A percentile compares a stretch with the other conserved stretches of the same genome.
phyloP scores from a whole-genome alignment of 2,329 filamentous ascomycete genomes.

The Trichoderma harzianum region DNA sequence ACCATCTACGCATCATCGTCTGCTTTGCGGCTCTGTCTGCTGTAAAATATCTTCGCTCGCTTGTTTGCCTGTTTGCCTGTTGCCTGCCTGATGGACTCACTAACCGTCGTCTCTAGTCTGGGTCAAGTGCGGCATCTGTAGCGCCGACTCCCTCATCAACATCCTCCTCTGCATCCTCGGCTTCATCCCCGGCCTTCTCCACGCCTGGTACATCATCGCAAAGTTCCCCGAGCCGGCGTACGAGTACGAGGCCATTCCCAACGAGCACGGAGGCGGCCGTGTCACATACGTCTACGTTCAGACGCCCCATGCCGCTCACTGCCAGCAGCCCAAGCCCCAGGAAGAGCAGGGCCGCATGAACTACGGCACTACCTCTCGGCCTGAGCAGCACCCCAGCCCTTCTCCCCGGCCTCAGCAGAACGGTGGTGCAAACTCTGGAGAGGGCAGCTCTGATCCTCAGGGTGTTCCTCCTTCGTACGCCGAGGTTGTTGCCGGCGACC shows the following conservation, averaged over 20 bases:
- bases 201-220: constrained; percentile 97
- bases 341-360: constrained; percentile 33
- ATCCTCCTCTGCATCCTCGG: constrained; percentile 80
- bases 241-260: constrained; percentile 63
- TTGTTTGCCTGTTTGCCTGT: background rate
- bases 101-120: constrained; percentile 63
- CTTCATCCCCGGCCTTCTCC: constrained; percentile 81
- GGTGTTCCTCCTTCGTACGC: constrained; percentile 77
- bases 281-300: constrained; percentile 79
- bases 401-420: constrained; percentile 30
- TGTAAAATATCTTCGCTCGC: background rate
- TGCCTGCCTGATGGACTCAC: background rate
- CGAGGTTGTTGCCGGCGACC: constrained; percentile 82
- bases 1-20: background rate
- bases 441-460: constrained; percentile 34
- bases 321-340: constrained; percentile 32
- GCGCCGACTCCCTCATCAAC: constrained; percentile 90
- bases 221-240: constrained; percentile 74
- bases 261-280: constrained; percentile 46
- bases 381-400: background rate
- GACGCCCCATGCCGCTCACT: constrained; percentile 37
- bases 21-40: background rate
- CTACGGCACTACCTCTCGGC: constrained; percentile 41
- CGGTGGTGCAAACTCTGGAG: constrained; percentile 36
- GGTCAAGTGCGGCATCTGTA: constrained; percentile 94